Evolutionary conservation across 1,139 yeast genomes (phyloP).

Genomic region (Geotrichum australiense): DNA sequence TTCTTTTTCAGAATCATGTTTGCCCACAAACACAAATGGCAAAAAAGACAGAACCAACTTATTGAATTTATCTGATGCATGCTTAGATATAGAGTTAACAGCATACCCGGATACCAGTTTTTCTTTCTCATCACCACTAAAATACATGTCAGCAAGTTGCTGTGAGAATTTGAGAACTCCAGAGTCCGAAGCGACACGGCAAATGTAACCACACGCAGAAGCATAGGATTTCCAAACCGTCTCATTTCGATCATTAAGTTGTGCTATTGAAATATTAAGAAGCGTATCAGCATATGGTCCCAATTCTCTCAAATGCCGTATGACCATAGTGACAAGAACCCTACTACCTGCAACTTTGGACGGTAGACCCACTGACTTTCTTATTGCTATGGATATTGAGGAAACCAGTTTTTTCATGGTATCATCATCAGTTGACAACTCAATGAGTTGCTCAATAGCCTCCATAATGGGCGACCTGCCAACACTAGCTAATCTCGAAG

Average conservation of each 20-base stretch:
- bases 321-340: slow-evolving; percentile 58
- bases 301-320: slow-evolving; percentile 48
- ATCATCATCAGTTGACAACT: slow-evolving; percentile 35
- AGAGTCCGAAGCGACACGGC: slow-evolving; percentile 55
- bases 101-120: slow-evolving; percentile 55
- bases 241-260: slow-evolving; percentile 63
- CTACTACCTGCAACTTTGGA: slow-evolving; percentile 86
- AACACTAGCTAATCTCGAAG: slow-evolving; percentile 64
- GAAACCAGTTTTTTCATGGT: slow-evolving; percentile 49
- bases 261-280: slow-evolving; percentile 50
- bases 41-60: slow-evolving; percentile 57
- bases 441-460: slow-evolving; percentile 67
- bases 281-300: slow-evolving; percentile 59
- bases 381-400: slow-evolving; percentile 44
- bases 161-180: slow-evolving; percentile 50
- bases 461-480: slow-evolving; percentile 87
- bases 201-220: slow-evolving; percentile 69
- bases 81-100: slow-evolving; percentile 59
- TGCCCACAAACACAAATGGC: slow-evolving; percentile 76
- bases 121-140: slow-evolving; percentile 47
- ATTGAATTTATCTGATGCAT: slow-evolving; percentile 64
- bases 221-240: slow-evolving; percentile 75
- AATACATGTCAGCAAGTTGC: slow-evolving; percentile 50
- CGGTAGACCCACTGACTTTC: slow-evolving; percentile 78
- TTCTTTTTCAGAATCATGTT: slow-evolving; percentile 51